Evolutionary conservation across 805 yeast genomes (phyloP).

Genomic region (Myxozyma udenii): DNA sequence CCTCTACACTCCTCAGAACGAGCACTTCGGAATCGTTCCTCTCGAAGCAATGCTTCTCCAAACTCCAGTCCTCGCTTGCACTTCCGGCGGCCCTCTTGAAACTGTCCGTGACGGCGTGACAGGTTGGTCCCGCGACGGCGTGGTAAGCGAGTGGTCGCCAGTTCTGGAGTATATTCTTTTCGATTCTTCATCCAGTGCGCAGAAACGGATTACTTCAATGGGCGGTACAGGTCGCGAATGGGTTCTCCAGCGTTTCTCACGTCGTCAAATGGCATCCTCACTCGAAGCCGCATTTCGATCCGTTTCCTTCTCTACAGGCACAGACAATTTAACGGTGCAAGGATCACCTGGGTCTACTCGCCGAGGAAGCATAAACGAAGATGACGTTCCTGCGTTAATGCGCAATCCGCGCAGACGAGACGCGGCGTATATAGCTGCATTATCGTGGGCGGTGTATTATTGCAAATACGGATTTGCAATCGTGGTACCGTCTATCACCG

Average conservation of each 20-base stretch:
- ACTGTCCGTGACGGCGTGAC: conserved; percentile 50
- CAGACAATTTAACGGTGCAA: too few relatives aligned
- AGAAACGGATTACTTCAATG: conserved; percentile 28
- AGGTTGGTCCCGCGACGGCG: conserved; percentile 40
- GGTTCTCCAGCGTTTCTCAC: conserved; percentile 38
- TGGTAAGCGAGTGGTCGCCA: conserved; percentile 39
- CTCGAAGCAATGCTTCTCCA: conserved; percentile 86
- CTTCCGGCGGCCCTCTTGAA: conserved; percentile 92
- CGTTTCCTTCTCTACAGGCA: neutral
- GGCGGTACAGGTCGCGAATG: conserved; percentile 36
- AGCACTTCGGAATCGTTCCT: conserved; percentile 98
- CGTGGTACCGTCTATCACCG: conserved; percentile 9
- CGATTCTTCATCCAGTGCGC: conserved; percentile 28
- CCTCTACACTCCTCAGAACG: conserved; percentile 84
- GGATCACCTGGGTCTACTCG: too few relatives aligned
- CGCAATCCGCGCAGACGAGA: conserved; percentile 8
- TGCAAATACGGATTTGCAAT: conserved; percentile 22
- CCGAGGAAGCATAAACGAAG: neutral
- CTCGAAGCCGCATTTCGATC: conserved; percentile 3
- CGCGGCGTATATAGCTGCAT: conserved; percentile 3
- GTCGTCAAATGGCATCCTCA: conserved; percentile 19
- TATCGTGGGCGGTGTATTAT: conserved; percentile 23
- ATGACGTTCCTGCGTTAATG: conserved; percentile 10
- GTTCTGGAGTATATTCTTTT: conserved; percentile 36
- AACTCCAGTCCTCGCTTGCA: conserved; percentile 79